A percentile compares a stretch with the other conserved stretches of the same genome.
phyloP scores from a whole-genome alignment of 768 basidiomycete species.

The Leucosporidium creatinivorum region DNA sequence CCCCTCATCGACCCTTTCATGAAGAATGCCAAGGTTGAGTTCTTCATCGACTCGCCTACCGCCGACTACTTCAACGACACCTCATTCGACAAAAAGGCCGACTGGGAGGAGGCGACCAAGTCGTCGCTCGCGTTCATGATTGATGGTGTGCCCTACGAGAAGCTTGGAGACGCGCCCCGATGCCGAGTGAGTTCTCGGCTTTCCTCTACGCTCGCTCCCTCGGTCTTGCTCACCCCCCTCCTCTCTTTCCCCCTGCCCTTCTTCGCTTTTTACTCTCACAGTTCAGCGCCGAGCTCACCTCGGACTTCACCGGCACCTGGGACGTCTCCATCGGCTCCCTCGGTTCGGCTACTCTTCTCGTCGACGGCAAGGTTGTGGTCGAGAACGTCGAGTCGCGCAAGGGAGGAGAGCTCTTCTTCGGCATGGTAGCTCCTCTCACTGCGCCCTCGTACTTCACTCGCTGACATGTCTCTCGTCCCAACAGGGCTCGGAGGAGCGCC shows the following conservation, averaged over 20 bases:
- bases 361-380: constrained; percentile 28
- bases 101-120: neutral
- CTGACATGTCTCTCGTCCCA: neutral
- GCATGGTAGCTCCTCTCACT: neutral
- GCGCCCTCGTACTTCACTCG: too few relatives aligned
- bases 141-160: constrained; percentile 17
- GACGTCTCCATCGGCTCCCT: constrained; percentile 27
- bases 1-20: constrained; percentile 4
- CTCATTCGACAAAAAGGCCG: neutral
- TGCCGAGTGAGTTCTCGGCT: constrained; percentile 3
- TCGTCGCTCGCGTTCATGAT: constrained; percentile 21
- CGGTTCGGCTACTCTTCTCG: constrained; percentile 27
- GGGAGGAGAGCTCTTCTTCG: constrained; percentile 26
- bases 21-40: neutral
- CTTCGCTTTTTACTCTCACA: neutral
- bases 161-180: neutral
- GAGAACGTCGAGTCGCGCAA: constrained; percentile 25
- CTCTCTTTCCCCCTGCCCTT: neutral
- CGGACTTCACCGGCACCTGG: constrained; percentile 29
- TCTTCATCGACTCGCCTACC: constrained; percentile 12
- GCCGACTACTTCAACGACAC: neutral
- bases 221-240: neutral
- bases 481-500: constrained; percentile 28
- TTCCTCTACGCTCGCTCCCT: neutral
- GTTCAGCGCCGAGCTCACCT: constrained; percentile 16